Evolutionary conservation across 1,284 basidiomycete species (phyloP).

Genomic region (Cryptococcus sp.): DNA sequence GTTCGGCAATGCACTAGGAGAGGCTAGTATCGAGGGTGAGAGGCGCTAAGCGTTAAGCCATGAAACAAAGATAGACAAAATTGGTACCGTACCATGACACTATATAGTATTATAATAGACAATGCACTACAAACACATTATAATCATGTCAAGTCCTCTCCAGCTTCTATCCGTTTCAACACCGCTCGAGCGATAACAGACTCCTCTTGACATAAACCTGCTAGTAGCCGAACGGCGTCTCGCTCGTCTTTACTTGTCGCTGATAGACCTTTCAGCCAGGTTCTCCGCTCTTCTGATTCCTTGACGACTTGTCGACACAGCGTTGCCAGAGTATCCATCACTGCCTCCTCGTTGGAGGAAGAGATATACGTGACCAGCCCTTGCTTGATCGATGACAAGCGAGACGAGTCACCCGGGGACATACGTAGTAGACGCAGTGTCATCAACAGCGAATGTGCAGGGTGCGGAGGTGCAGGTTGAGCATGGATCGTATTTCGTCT

Average conservation of each 20-base stretch:
- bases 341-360: constrained; percentile 56
- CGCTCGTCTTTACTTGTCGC: not conserved
- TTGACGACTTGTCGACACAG: constrained; percentile 31
- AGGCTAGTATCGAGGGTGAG: constrained; percentile 12
- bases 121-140: too few relatives aligned
- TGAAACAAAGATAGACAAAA: too few relatives aligned
- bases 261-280: not conserved
- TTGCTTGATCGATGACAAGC: constrained; percentile 20
- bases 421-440: constrained; percentile 66
- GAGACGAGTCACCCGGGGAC: constrained; percentile 30
- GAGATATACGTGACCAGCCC: constrained; percentile 55
- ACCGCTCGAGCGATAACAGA: constrained; percentile 59
- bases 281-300: constrained; percentile 22
- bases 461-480: constrained; percentile 62
- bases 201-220: constrained; percentile 56
- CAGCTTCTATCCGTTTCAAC: constrained; percentile 49
- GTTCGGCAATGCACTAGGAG: constrained; percentile 13
- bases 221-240: not conserved
- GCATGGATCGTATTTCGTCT: constrained; percentile 75
- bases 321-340: constrained; percentile 20
- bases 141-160: constrained; percentile 15
- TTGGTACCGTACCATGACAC: too few relatives aligned
- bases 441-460: constrained; percentile 72
- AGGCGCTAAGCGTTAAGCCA: not conserved
- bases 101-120: too few relatives aligned